Base-by-base conservation (phyloP, 345 rosid genomes). In the Aurinia saxatilis region DNA sequence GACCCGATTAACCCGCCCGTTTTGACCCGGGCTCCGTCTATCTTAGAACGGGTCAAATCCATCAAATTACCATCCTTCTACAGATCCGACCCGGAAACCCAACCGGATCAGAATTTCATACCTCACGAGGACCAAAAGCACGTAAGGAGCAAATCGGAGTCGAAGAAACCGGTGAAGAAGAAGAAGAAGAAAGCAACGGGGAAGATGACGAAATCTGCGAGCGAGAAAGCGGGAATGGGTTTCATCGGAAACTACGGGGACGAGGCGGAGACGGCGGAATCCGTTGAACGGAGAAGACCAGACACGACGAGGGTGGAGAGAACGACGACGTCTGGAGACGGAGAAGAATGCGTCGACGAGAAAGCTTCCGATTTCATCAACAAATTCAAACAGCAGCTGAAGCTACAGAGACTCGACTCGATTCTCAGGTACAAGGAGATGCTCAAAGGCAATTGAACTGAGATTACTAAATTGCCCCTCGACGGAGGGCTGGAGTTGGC, bases 171-270 rank as follows among this genome's bases (percentile, higher is more conserved):
- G 50, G 37, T 38, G 10, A 47, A 46, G 57, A 70, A 70, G 56
- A 50, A 37, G 35, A 54, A 15, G 21, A 62, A 50, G 44, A n/a
- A n/a, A n/a, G 40, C 46, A 9, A 6, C 66, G 46, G 68, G 55
- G 61, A 79, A 66, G 66, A 76, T 91, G 86, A 86, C 77, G 72
- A 91, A 82, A 71, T 84, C 90, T 1, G 85, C 81, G 2, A 88
- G 96, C 73, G 85, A 79, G 69, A 83, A 71, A 59, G 57, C 68
- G 14, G 65, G 71, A 18, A n/a, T 67, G 2, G 64, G 72, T 30
- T 21, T 15, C 15, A 10, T 2, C 41, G 68, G 45, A 31, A 62
- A 10, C 37, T 36, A 40, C 0, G 65, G 34, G 25, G 45, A 40
- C 0, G 65, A 42, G 25, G 61, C 40, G 41, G 77, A 73, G 57